Percentiles rank a stretch among this genome's conserved stretches.
These are phyloP conservation scores for Phoenix roebelenii DNA, from an alignment of 176 grass and related monocot genomes.

Conservation along the genomic window DNA sequence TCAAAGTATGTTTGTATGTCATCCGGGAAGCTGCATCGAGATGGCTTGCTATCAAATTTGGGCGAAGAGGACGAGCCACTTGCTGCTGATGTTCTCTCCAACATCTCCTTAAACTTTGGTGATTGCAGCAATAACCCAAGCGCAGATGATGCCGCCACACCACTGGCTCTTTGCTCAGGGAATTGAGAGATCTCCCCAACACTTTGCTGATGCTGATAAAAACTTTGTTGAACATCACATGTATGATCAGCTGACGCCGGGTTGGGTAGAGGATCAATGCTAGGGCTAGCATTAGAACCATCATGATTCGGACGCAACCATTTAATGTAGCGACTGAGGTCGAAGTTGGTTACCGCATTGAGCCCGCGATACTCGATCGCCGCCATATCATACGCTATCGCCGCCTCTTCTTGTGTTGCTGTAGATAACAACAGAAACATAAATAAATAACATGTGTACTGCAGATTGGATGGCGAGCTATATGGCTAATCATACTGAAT, in stretches of 20 bases:
- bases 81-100: conserved; percentile 40
- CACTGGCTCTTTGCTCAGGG: conserved; percentile 4
- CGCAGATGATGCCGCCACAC: conserved; percentile 28
- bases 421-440: neutral
- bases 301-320: conserved; percentile 37
- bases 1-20: conserved; percentile 88
- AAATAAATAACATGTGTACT: too few relatives aligned
- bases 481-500: too few relatives aligned
- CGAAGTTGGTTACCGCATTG: conserved; percentile 93
- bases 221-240: conserved; percentile 12
- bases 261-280: neutral
- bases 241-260: neutral
- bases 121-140: conserved; percentile 47
- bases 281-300: too few relatives aligned
- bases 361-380: conserved; percentile 83
- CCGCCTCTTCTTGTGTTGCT: conserved; percentile 93
- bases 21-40: conserved; percentile 67
- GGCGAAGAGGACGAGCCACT: conserved; percentile 31
- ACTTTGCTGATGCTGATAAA: conserved; percentile 17
- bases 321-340: conserved; percentile 81
- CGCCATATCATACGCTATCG: conserved; percentile 91
- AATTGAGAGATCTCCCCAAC: conserved; percentile 13
- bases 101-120: conserved; percentile 70
- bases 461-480: too few relatives aligned
- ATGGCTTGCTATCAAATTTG: conserved; percentile 18